These are phyloP conservation scores for Acanthamoeba culbertsoni DNA, from an alignment of 208 protist species.

Conservation along the genomic window DNA sequence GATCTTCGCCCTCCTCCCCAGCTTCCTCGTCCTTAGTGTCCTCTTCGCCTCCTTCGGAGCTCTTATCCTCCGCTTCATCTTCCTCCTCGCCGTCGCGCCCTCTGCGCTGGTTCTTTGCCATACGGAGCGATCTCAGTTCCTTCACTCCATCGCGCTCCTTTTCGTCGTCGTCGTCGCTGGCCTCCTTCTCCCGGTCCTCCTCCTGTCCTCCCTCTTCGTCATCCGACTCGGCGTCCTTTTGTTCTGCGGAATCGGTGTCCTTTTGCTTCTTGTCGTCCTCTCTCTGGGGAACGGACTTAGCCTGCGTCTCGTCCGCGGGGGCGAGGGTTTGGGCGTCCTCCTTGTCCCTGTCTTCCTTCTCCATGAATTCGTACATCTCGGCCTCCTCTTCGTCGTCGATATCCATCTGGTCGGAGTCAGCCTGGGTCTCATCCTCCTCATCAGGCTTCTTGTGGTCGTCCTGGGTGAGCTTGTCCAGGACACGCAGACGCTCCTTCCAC, in stretches of 20 bases:
- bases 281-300: slow-evolving; percentile 65
- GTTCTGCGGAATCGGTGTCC: slow-evolving; percentile 55
- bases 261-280: slow-evolving; percentile 76
- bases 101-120: not conserved
- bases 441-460: slow-evolving; percentile 81
- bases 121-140: slow-evolving; percentile 24
- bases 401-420: slow-evolving; percentile 71
- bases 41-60: not conserved
- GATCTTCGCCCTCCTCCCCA: not conserved
- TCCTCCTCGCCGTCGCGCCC: slow-evolving; percentile 14
- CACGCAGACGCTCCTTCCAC: slow-evolving; percentile 83
- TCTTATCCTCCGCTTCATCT: slow-evolving; percentile 61
- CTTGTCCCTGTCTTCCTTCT: slow-evolving; percentile 73
- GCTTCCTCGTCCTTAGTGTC: slow-evolving; percentile 60
- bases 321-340: slow-evolving; percentile 65
- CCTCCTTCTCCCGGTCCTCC: slow-evolving; percentile 24
- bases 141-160: slow-evolving; percentile 17
- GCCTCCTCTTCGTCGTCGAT: slow-evolving; percentile 52
- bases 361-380: slow-evolving; percentile 71
- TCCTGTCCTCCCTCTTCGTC: slow-evolving; percentile 14
- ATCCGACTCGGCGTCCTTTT: slow-evolving; percentile 37
- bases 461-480: slow-evolving; percentile 74
- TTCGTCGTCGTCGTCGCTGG: slow-evolving; percentile 26
- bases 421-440: slow-evolving; percentile 80
- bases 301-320: slow-evolving; percentile 61